A percentile compares a stretch with the other conserved stretches of the same genome.
phyloP scores from a whole-genome alignment of 164 flowering plant genomes.

The Berberis thunbergii region DNA sequence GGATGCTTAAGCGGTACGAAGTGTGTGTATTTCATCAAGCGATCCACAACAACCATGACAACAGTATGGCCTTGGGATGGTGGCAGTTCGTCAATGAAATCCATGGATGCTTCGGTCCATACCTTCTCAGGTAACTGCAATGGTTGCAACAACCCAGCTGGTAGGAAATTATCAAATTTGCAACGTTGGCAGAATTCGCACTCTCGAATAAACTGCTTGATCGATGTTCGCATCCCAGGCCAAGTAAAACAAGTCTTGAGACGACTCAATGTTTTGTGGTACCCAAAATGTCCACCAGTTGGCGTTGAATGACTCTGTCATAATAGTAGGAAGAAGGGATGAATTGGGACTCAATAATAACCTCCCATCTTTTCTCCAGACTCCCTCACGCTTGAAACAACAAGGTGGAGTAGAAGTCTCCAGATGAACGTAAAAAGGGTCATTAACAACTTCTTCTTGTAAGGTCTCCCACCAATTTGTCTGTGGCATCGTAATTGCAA shows the following conservation, averaged over 20 bases:
- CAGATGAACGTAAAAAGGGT: background rate
- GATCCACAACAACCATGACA: background rate
- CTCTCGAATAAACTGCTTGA: background rate
- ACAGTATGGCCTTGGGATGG: background rate
- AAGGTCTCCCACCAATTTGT: no score
- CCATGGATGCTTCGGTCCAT: no score
- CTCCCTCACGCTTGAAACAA: background rate
- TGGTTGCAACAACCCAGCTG: no score
- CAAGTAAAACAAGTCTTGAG: background rate
- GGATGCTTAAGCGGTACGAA: conserved; percentile 9
- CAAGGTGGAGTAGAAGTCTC: background rate
- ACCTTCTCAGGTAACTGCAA: no score
- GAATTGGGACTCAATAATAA: background rate
- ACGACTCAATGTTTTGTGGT: background rate
- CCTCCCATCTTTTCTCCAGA: background rate
- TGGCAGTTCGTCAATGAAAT: no score
- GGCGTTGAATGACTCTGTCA: background rate
- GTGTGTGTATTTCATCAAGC: background rate
- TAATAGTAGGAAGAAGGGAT: background rate
- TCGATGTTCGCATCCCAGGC: background rate
- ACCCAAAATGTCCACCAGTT: background rate
- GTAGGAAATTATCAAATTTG: background rate
- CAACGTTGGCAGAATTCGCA: background rate
- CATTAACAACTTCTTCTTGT: no score
- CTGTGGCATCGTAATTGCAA: no score